These are phyloP conservation scores for Phytopythium vexans DNA, from an alignment of 352 stramenopile species.

Conservation along the genomic window DNA sequence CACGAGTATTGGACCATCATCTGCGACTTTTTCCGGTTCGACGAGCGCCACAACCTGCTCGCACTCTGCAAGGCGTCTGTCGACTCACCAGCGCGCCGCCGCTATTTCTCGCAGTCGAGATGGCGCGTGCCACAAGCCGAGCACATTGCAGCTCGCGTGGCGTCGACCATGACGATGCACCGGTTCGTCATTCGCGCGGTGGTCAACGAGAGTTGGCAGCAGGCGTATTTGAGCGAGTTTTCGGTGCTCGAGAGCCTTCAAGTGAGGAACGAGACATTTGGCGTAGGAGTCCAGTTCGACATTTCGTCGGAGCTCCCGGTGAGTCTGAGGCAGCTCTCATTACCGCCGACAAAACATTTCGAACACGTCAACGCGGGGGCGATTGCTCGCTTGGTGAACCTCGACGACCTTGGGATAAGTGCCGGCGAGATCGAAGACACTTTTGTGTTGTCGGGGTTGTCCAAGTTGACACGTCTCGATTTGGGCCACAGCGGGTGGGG, in stretches of 20 bases:
- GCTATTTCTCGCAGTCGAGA: neutral
- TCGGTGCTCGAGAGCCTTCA: neutral
- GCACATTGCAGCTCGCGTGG: neutral
- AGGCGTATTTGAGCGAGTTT: neutral
- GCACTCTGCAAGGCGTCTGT: neutral
- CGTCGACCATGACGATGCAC: neutral
- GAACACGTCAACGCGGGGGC: too few species aligned
- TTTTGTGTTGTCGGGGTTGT: too few species aligned
- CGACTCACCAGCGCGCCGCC: neutral
- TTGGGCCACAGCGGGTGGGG: too few species aligned
- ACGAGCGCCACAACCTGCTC: neutral
- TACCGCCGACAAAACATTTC: too few species aligned
- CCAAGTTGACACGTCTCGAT: too few species aligned
- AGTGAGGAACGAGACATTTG: neutral
- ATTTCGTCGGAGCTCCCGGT: neutral
- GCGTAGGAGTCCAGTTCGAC: neutral
- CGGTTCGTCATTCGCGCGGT: neutral
- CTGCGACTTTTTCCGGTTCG: neutral
- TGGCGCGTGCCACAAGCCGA: neutral
- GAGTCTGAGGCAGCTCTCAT: too few species aligned
- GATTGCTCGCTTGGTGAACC: too few species aligned
- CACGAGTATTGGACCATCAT: slow-evolving; percentile 4
- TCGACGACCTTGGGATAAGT: too few species aligned
- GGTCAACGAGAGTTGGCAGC: neutral
- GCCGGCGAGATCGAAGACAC: too few species aligned